Evolutionary conservation across 805 yeast species (phyloP), one percentile per base, ranked within the genome.

Genomic region (Kuraishia piskuri): DNA sequence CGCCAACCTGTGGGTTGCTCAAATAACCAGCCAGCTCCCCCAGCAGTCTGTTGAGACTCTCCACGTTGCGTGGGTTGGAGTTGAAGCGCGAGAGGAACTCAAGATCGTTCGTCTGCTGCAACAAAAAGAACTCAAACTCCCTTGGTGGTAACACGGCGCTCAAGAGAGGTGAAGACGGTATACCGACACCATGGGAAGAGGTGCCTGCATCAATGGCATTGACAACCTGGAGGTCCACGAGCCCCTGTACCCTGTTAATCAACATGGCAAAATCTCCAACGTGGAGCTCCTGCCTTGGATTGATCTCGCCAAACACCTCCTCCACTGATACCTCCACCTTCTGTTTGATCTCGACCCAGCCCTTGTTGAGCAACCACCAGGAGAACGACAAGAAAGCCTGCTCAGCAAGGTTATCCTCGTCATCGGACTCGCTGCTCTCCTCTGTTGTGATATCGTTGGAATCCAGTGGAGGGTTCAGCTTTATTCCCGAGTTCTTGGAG

Each of bases 301-400:
- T 84, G 25, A 88, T 70, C 10, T 74, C 75, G 10, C 72, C 77
- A 64, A 90, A 89, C 22, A 82, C 83, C 31, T 73, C 74, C 26
- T 72, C 74, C 2, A 92, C 91, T 3, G 79, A 70, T 1, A 67
- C 63, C 60, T 82, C 80, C 25, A 89, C 79, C 21, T 75, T 68
- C 25, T 73, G 69, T 22, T 80, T 74, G 37, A 88, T 69, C 36
- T 74, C 70, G 22, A 75, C 61, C 90, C 94, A 90, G 0, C 98
- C 98, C 58, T 83, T 80, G 66, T 92, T 90, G 51, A 92, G 73
- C 49, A 92, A 68, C 97, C 97, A 92, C 97, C 97, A 92, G 56
- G 91, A 85, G 57, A 90, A 78, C 0, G 96, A 86, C 49, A 92
- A 73, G 64, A 87, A 92, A 51, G 90, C 86, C 61, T 94, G 92